Evolutionary conservation across 2,329 filamentous ascomycete species (phyloP).

Genomic region (Claviceps paspali): DNA sequence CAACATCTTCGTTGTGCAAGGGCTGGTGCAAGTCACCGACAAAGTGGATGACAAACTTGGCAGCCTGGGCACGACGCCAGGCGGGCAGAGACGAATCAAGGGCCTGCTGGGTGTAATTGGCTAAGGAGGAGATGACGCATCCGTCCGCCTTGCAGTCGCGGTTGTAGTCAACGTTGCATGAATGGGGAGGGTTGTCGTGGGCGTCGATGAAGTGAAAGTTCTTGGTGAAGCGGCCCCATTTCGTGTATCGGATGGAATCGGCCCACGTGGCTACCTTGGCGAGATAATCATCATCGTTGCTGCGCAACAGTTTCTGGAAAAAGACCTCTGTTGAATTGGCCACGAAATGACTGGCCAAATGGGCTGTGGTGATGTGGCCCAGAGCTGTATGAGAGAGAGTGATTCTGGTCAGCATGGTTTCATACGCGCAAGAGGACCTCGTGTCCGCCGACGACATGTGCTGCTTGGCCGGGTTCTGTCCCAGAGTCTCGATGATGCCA

Average conservation of each 20-base stretch:
- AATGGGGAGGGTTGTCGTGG: slow-evolving; percentile 42
- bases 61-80: slow-evolving; percentile 39
- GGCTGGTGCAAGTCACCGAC: slow-evolving; percentile 57
- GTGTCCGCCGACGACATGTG: too few relatives aligned
- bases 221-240: slow-evolving; percentile 44
- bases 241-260: slow-evolving; percentile 49
- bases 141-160: slow-evolving; percentile 47
- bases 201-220: slow-evolving; percentile 57
- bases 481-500: not conserved
- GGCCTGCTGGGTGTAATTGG: slow-evolving; percentile 44
- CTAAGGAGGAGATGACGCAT: slow-evolving; percentile 46
- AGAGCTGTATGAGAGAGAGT: slow-evolving; percentile 28
- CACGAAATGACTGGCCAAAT: slow-evolving; percentile 46
- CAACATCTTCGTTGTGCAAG: slow-evolving; percentile 48
- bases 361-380: slow-evolving; percentile 51
- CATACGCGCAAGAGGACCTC: too few relatives aligned
- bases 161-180: slow-evolving; percentile 40
- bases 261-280: slow-evolving; percentile 52
- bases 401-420: not conserved
- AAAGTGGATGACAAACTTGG: slow-evolving; percentile 55
- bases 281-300: slow-evolving; percentile 40
- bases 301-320: slow-evolving; percentile 42
- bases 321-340: slow-evolving; percentile 36
- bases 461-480: too few relatives aligned
- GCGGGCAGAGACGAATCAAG: slow-evolving; percentile 28